Base-by-base conservation (phyloP, 345 rosid species). In the Aethionema arabicum region DNA sequence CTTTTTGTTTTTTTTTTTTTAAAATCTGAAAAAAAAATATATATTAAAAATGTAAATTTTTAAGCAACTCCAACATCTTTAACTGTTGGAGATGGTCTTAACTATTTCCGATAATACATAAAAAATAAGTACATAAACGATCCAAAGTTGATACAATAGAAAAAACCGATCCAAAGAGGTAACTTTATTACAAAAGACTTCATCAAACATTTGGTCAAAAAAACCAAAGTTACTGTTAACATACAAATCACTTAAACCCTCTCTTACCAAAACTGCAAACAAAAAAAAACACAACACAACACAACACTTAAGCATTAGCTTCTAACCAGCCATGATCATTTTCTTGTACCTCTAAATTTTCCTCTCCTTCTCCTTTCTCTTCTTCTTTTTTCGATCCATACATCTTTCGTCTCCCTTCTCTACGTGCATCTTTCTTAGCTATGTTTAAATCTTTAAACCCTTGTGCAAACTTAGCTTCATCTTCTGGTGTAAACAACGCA, bases 391-490 rank as follows among this genome's bases (percentile, higher is more conserved):
- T n/a, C 49, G 56, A 50, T 46, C 82, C 82, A 33, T 74, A 74
- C 64, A 78, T 66, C 61, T 77, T 76, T 64, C 87, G 78, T 68
- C 95, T 83, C 35, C 15, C 45, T 12, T 41, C 45, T 41, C 45
- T 41, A 5, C 88, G 88, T 55, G 83, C 75, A 4, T 66, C 90
- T 65, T 83, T 76, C 73, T 87, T 80, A 6, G 81, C 82, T 46
- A 87, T 60, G 45, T 80, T 90, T 79, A 85, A 70, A 47, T 87
- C 87, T 68, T 85, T 85, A 67, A 90, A 90, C 4, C 83, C 86
- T 70, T 87, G 83, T 51, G 83, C 96, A 10, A 90, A 79, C 74
- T 76, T 82, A 61, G 85, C 80, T 73, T 90, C 96, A 55, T 82
- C 91, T 72, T 85, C 92, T 0, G 82, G 77, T 14, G 80, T 73